Evolutionary conservation across 1,284 basidiomycete genomes (phyloP), one percentile per base, ranked within the genome.

Genomic region (Puccinia novopanici): DNA sequence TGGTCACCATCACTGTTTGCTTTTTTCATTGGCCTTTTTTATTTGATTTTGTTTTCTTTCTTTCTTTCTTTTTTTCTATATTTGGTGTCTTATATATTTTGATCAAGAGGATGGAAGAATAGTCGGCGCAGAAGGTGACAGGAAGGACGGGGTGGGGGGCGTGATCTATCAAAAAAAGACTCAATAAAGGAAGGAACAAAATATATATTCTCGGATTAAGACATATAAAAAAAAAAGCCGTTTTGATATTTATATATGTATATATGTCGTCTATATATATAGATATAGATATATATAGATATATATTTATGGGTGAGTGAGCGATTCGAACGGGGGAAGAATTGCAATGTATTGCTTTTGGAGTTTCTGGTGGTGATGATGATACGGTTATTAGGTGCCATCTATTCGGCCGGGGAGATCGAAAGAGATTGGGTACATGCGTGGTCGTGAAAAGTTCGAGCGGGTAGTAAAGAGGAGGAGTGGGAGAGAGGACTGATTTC

Each of bases 141-240:
- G 19, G 37, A 48, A 48, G 12, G 45, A 19, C 45, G 45, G 45
- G 45, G 24, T 54, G 19, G 55, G 15, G 59, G 59, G 59, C 17
- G 19, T 40, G 59, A 40, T 63, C 59, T 63, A 63, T 63, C n/a
- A n/a, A n/a, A n/a, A n/a, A 63, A 63, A 34, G 57, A 61, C 34
- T 61, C 57, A 13, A 61, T 61, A 6, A 30, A 45, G 45, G 8
- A 45, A 45, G 45, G 45, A 63, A 63, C 9, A 24, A n/a, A 30
- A 4, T 40, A 34, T 63, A 40, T 40, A 40, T 63, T 63, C 59
- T 63, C 59, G 27, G 17, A 37, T 34, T 22, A 40, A 17, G 59
- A 63, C 59, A 63, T 40, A 63, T 63, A 63, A 30, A 40, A 63
- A 19, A 45, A 15, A 45, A 34, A 40, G 12, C 27, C 6, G 34